Conservation (phyloP, 768 basidiomycete species). For the Russula foetens region DNA sequence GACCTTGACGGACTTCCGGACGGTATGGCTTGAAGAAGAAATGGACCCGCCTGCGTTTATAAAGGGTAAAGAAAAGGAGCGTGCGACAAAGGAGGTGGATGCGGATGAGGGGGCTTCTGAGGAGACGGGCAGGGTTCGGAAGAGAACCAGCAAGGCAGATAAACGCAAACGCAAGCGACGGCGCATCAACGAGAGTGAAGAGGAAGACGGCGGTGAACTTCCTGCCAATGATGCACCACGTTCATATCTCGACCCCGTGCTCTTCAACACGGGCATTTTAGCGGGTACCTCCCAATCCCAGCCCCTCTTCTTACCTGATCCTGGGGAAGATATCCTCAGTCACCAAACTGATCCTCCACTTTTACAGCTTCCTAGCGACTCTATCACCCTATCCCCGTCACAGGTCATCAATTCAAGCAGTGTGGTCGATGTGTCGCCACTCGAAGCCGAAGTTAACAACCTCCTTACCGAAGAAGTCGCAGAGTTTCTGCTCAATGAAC, state of each 20-base stretch:
- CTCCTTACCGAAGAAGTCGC: conserved; percentile 65
- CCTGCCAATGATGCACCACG: conserved; percentile 21
- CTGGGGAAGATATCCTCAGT: conserved; percentile 20
- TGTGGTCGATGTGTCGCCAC: conserved; percentile 24
- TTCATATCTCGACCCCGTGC: conserved; percentile 41
- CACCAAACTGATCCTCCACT: background rate
- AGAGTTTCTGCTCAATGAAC: conserved; percentile 51
- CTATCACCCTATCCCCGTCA: background rate
- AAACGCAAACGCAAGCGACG: conserved; percentile 31
- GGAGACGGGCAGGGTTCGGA: conserved; percentile 24
- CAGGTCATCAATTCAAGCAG: conserved; percentile 13
- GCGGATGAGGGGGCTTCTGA: conserved; percentile 25
- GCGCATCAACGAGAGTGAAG: conserved; percentile 33
- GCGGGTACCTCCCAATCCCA: conserved; percentile 38
- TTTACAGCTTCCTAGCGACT: background rate
- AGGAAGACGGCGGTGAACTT: conserved; percentile 29
- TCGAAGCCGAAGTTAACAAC: conserved; percentile 56
- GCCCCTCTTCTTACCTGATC: conserved; percentile 31
- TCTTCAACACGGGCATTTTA: conserved; percentile 64
- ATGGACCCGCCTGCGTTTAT: conserved; percentile 88
- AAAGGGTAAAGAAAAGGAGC: conserved; percentile 65
- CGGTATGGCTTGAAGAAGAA: conserved; percentile 86
- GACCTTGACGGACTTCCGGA: conserved; percentile 84
- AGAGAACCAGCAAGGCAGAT: conserved; percentile 27
- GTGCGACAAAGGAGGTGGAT: conserved; percentile 40